These are phyloP conservation scores for Malassezia globosa DNA, from an alignment of 1,284 basidiomycete genomes.

Conservation along the genomic window DNA sequence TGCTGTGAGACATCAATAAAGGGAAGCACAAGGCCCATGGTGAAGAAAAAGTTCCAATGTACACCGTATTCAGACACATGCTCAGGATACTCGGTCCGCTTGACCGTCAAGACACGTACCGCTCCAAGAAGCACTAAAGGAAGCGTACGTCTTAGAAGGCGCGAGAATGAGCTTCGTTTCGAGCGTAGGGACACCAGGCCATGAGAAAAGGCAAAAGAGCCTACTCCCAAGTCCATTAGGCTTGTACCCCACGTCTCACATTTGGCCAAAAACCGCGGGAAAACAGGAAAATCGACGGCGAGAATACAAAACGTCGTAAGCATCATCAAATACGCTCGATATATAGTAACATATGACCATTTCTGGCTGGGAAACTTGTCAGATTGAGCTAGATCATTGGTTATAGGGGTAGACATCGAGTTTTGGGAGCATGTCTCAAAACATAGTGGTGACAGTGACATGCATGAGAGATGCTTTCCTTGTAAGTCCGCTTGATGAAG, in stretches of 20 bases:
- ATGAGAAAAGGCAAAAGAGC: slow-evolving; percentile 88
- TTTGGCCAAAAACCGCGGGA: slow-evolving; percentile 77
- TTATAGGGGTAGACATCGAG: too few species aligned
- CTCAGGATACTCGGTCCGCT: slow-evolving; percentile 84
- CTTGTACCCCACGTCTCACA: slow-evolving; percentile 90
- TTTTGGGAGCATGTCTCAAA: too few species aligned
- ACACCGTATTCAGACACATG: slow-evolving; percentile 90
- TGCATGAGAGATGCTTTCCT: too few species aligned
- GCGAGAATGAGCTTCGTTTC: slow-evolving; percentile 16
- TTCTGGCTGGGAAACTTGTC: too few species aligned
- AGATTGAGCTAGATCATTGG: too few species aligned
- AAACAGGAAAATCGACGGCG: slow-evolving; percentile 84
- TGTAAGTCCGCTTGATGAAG: neutral
- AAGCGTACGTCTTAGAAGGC: slow-evolving; percentile 54
- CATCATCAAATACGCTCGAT: slow-evolving; percentile 88
- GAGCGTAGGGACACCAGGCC: slow-evolving; percentile 69
- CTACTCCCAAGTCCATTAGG: slow-evolving; percentile 91
- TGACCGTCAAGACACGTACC: slow-evolving; percentile 71
- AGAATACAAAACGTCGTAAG: slow-evolving; percentile 83
- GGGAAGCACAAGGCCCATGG: slow-evolving; percentile 64
- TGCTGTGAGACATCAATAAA: slow-evolving; percentile 52
- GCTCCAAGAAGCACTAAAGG: slow-evolving; percentile 67
- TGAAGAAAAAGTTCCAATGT: slow-evolving; percentile 99
- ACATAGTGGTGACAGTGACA: too few species aligned
- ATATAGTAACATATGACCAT: slow-evolving; percentile 63